These are phyloP conservation scores for Salvia rosmarinus DNA, from an alignment of 257 asterid species.

Conservation along the genomic window DNA sequence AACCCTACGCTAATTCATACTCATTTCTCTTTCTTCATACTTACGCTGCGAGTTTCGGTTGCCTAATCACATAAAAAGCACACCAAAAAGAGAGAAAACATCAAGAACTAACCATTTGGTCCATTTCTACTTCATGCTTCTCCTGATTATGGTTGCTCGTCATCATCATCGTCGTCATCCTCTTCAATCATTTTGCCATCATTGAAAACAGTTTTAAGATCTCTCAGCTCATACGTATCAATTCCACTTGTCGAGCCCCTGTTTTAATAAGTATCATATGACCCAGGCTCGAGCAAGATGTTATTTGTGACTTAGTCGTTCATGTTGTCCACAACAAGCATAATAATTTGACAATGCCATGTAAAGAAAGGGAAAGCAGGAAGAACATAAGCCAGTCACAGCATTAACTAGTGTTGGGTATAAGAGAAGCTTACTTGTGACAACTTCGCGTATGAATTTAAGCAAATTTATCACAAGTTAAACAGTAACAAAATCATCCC, in stretches of 20 bases:
- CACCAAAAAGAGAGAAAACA: background rate
- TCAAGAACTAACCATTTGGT: background rate
- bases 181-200: constrained; percentile 38
- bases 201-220: constrained; percentile 22
- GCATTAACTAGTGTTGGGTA: background rate
- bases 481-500: background rate
- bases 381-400: constrained; percentile 9
- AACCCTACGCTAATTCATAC: too few species aligned
- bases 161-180: constrained; percentile 30
- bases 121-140: constrained; percentile 26
- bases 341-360: background rate
- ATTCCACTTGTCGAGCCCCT: constrained; percentile 32
- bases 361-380: background rate
- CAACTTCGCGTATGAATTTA: background rate
- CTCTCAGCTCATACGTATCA: constrained; percentile 41
- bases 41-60: background rate
- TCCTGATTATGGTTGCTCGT: constrained; percentile 25
- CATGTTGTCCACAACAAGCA: background rate
- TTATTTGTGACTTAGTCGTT: background rate
- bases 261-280: background rate
- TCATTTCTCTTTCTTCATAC: too few species aligned
- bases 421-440: constrained; percentile 8
- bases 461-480: background rate
- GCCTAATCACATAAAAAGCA: background rate
- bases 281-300: background rate